A percentile compares a stretch with the other conserved stretches of the same genome.
Conservation (phyloP, 1,284 basidiomycete species). For the Puccinia polysora region DNA sequence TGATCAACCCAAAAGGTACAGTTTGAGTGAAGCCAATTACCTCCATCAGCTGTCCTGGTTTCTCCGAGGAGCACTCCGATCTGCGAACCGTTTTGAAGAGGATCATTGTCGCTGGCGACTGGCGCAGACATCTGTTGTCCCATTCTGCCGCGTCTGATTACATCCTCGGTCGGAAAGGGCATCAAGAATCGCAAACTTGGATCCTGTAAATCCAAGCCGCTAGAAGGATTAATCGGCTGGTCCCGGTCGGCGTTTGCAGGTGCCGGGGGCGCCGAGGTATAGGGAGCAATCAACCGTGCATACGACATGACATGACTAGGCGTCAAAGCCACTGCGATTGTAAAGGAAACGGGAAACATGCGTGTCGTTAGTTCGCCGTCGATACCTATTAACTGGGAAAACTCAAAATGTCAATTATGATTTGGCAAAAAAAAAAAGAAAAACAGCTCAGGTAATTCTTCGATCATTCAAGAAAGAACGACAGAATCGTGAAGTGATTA, state of each 20-base stretch:
- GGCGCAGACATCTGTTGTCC: conserved; percentile 46
- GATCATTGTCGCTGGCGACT: neutral
- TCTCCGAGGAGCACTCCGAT: conserved; percentile 46
- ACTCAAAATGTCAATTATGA: neutral
- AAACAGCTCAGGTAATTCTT: too few relatives aligned
- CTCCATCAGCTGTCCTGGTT: conserved; percentile 48
- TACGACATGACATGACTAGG: conserved; percentile 47
- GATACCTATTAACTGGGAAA: too few relatives aligned
- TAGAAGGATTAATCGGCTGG: conserved; percentile 32
- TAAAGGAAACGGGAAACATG: neutral
- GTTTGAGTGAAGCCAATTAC: conserved; percentile 23
- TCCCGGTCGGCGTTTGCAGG: conserved; percentile 40
- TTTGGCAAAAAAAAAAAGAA: neutral
- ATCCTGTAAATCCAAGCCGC: conserved; percentile 46
- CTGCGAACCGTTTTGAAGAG: neutral
- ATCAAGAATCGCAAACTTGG: conserved; percentile 48
- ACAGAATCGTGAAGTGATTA: too few relatives aligned
- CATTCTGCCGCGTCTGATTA: conserved; percentile 49
- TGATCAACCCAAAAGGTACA: too few relatives aligned
- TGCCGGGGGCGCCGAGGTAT: conserved; percentile 49
- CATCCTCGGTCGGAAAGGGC: conserved; percentile 50
- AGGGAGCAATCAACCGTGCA: conserved; percentile 49
- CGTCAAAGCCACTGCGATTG: conserved; percentile 36
- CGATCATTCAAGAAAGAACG: too few relatives aligned
- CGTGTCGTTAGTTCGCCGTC: too few relatives aligned